Base-by-base conservation (phyloP, 805 yeast species). In the Maudiozyma bulderi region DNA sequence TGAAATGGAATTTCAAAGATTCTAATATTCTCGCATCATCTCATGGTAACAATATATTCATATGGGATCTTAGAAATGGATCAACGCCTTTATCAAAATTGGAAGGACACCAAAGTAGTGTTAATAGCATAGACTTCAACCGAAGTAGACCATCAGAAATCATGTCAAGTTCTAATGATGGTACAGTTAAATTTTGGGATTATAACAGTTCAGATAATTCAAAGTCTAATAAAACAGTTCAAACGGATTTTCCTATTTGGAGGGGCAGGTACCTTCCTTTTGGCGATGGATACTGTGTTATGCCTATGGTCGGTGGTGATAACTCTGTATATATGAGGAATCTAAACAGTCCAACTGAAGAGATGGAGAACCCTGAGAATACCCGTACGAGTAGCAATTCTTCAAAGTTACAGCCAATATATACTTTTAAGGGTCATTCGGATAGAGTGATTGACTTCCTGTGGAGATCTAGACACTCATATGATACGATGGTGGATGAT, bases 1-100 rank as follows among this genome's bases (percentile, higher is more conserved):
- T 89, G 13, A 89, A 91, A 62, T 93, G 98, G 97, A 87, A 84
- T 62, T 80, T 80, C 54, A 72, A 74, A 42, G 82, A 90, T 57
- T 80, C 88, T 2, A 75, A 85, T 59, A 75, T 89, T 32, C 60
- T 93, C 30, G 96, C 97, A 0, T 82, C 93, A 1, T 75, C 95
- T 6, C 99, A 93, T 62, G 95, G 87, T 58, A 78, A 84, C 58
- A 74, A 81, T 46, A 76, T 91, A 40, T 80, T 81, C 51, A 70
- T 93, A 1, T 93, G 99, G 99, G 99, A 93, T 65, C 68, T 80
- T 7, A 73, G 99, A 50, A 82, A 81, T 58, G 95, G 95, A 5
- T 84, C 91, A 0, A 64, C 73, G 10, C 97, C 98, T 0, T 60
- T 90, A 30, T 70, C 77, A 44, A 75, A 77, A 49, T 72, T 89